Evolutionary conservation across 1,284 basidiomycete genomes (phyloP).

Genomic region (Sphaerobolus stellatus): DNA sequence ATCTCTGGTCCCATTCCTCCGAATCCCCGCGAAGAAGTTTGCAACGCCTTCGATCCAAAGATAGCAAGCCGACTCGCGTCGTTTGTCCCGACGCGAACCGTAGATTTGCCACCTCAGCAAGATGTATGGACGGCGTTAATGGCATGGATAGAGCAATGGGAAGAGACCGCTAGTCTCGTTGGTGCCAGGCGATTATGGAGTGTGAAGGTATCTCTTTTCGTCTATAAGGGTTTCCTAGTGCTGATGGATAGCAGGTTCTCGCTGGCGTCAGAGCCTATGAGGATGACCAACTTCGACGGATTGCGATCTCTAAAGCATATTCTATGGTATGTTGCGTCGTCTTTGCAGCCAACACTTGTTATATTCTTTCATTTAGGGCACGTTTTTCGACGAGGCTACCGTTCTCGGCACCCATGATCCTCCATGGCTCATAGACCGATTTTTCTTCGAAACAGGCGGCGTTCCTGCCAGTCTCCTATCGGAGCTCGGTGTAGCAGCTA

Average conservation of each 20-base stretch:
- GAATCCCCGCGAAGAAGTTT: conserved; percentile 41
- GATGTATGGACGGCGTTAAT: conserved; percentile 55
- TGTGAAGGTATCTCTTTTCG: conserved; percentile 55
- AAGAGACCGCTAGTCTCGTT: conserved; percentile 51
- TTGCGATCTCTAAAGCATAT: conserved; percentile 60
- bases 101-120: conserved; percentile 50
- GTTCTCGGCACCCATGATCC: conserved; percentile 53
- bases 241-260: conserved; percentile 42
- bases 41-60: conserved; percentile 63
- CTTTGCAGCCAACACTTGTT: neutral
- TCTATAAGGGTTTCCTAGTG: no score
- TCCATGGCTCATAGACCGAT: conserved; percentile 60
- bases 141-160: conserved; percentile 54
- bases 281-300: conserved; percentile 37
- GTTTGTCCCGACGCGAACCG: conserved; percentile 68
- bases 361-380: conserved; percentile 40
- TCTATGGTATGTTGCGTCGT: conserved; percentile 45
- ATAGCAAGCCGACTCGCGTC: conserved; percentile 70
- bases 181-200: conserved; percentile 45
- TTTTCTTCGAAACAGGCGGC: conserved; percentile 64
- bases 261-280: conserved; percentile 51
- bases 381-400: conserved; percentile 56
- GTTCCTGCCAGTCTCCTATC: conserved; percentile 46
- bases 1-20: conserved; percentile 34
- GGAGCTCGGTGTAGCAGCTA: neutral